Percentiles rank a stretch among this genome's conserved stretches.
These are phyloP conservation scores for Zoysia pacifica DNA, from an alignment of 176 grass and related monocot species.

Conservation along the genomic window DNA sequence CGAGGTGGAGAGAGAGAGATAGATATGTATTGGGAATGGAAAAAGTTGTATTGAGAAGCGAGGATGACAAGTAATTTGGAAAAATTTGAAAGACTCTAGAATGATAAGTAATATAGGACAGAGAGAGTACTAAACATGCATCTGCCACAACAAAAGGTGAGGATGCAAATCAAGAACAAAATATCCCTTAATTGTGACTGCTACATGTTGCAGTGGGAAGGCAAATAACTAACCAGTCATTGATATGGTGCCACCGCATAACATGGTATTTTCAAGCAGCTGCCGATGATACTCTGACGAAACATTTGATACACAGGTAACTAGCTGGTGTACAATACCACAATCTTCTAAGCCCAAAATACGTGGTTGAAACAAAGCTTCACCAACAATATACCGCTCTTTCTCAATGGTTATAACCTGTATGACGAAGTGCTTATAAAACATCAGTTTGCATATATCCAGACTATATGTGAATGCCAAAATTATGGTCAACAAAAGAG, in stretches of 20 bases:
- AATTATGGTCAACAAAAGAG: background rate
- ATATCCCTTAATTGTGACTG: background rate
- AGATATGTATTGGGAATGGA: too few relatives aligned
- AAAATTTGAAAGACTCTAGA: too few relatives aligned
- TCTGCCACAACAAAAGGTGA: constrained; percentile 22
- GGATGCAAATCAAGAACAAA: constrained; percentile 16
- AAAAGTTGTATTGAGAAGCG: too few relatives aligned
- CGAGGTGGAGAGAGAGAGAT: too few relatives aligned
- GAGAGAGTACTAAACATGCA: background rate
- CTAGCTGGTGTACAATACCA: constrained; percentile 85
- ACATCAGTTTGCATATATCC: constrained; percentile 5
- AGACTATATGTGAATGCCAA: background rate
- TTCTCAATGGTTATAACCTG: constrained; percentile 86
- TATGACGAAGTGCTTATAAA: constrained; percentile 33
- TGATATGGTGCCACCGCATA: constrained; percentile 84
- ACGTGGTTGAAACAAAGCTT: constrained; percentile 93
- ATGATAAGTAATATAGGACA: too few relatives aligned
- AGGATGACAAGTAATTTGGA: too few relatives aligned
- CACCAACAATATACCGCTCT: constrained; percentile 80
- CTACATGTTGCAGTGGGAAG: constrained; percentile 26
- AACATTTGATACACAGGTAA: constrained; percentile 79
- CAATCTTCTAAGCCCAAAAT: constrained; percentile 94
- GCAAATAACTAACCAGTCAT: constrained; percentile 70
- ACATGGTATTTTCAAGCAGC: constrained; percentile 89
- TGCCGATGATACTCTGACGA: constrained; percentile 89